Evolutionary conservation across 108 stramenopile genomes (phyloP), one percentile per base, ranked within the genome.

Genomic region (Fistulifera pelliculosa): DNA sequence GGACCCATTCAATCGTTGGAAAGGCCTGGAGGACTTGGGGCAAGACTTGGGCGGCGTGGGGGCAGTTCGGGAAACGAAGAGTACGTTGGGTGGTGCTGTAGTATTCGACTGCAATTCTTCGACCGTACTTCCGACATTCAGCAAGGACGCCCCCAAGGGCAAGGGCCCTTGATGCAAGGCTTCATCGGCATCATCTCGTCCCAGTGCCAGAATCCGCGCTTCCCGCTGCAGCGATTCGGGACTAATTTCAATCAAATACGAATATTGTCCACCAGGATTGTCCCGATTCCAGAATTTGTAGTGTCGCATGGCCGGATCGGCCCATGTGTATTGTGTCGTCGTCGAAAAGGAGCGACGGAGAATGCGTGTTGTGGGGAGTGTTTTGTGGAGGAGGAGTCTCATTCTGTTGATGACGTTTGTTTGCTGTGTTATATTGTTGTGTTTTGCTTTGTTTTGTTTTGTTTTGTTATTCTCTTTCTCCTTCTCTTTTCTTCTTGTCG

Each of bases 231-330:
- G 64, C 39, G 61, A 64, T 18, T 76, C 74, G 11, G 81, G 81
- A 12, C 72, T 76, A 55, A 78, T 69, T 28, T 76, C 77, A 14
- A 83, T 57, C 12, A 78, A 26, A 31, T 62, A 76, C 17, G 60
- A 60, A 47, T 65, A 75, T 38, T 62, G 58, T 12, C 69, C 69
- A 12, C 40, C 57, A 14, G 65, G 60, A 18, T 58, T 53, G 35
- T 83, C 77, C 12, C 82, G 72, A 66, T 83, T 83, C 82, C 82
- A 83, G 47, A 71, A 83, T 41, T 74, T 74, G 61, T 79, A 79
- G 21, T 79, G 49, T 7, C 64, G 57, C 11, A 56, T n/a, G n/a
- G 38, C 40, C 18, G 80, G 76, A 65, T 82, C 76, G 23, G 73
- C 68, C 66, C 66, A 68, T 5, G 38, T 35, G 31, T 35, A 35